These are phyloP conservation scores for Pouteria campechiana DNA, from an alignment of 179 eudicot species.

Conservation along the genomic window DNA sequence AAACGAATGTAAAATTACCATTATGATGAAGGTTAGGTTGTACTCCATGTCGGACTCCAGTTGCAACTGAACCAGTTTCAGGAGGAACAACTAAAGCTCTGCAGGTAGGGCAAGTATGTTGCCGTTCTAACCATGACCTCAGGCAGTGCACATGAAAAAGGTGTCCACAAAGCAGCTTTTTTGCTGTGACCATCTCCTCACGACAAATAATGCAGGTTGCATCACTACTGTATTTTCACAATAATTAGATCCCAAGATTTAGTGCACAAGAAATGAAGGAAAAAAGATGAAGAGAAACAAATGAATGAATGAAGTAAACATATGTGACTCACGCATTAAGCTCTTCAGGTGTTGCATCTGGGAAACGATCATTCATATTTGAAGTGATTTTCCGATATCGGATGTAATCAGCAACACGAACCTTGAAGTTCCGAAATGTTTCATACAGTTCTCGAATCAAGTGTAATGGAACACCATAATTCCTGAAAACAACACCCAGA, in stretches of 20 bases:
- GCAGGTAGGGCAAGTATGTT: conserved; percentile 97
- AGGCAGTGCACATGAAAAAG: conserved; percentile 96
- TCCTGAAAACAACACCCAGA: conserved; percentile 30
- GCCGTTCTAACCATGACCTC: conserved; percentile 96
- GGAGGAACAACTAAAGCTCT: conserved; percentile 95
- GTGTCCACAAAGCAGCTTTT: conserved; percentile 88
- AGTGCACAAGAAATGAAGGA: neutral
- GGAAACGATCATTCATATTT: conserved; percentile 99
- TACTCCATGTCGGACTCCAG: conserved; percentile 31
- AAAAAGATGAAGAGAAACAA: neutral
- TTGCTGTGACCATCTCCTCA: conserved; percentile 97
- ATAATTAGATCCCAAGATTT: conserved; percentile 4
- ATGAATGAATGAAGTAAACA: neutral
- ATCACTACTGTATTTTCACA: conserved; percentile 57
- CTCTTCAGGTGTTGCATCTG: conserved; percentile 97
- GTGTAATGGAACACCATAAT: conserved; percentile 95
- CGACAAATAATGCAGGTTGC: conserved; percentile 97
- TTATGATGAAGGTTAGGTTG: conserved; percentile 46
- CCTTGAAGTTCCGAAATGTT: conserved; percentile 91
- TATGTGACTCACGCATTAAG: conserved; percentile 62
- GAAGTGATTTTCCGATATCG: conserved; percentile 96
- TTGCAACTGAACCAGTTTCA: conserved; percentile 51
- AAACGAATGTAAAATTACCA: conserved; percentile 27
- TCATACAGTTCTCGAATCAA: conserved; percentile 96
- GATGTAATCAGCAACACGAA: conserved; percentile 91